These are phyloP conservation scores for Endocalyx cinctus DNA, from an alignment of 2,329 filamentous ascomycete species.

Conservation along the genomic window DNA sequence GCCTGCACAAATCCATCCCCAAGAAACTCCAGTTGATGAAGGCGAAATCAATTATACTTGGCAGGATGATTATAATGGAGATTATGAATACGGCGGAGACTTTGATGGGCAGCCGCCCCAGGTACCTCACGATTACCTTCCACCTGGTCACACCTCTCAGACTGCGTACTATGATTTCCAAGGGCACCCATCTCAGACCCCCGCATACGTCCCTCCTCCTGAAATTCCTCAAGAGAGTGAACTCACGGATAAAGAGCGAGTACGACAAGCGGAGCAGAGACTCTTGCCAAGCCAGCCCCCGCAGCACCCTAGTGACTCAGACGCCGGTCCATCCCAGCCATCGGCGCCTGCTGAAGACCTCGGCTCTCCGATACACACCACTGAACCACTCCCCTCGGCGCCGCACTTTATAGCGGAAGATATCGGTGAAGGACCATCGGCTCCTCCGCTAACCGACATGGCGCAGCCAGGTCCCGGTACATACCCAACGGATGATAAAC, in stretches of 20 bases:
- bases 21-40: slow-evolving; percentile 11
- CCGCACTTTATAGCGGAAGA: slow-evolving; percentile 17
- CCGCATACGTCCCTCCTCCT: slow-evolving; percentile 57
- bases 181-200: slow-evolving; percentile 29
- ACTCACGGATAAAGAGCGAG: slow-evolving; percentile 75
- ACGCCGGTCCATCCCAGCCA: slow-evolving; percentile 38
- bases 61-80: slow-evolving; percentile 25
- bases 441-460: slow-evolving; percentile 12
- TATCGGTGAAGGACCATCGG: slow-evolving; percentile 15
- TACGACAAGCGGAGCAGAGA: slow-evolving; percentile 71
- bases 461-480: slow-evolving; percentile 16
- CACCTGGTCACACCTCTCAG: slow-evolving; percentile 20
- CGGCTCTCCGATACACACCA: too few species aligned
- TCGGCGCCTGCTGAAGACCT: slow-evolving; percentile 11
- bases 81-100: slow-evolving; percentile 18
- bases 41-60: slow-evolving; percentile 23
- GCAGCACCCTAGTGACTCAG: slow-evolving; percentile 22
- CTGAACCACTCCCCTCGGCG: too few species aligned
- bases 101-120: slow-evolving; percentile 14
- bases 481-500: slow-evolving; percentile 56
- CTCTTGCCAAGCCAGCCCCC: slow-evolving; percentile 78
- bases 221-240: slow-evolving; percentile 54
- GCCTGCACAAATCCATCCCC: too few species aligned
- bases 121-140: slow-evolving; percentile 20
- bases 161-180: slow-evolving; percentile 30